A percentile compares a stretch with the other conserved stretches of the same genome.
These are phyloP conservation scores for Hebeloma cylindrosporum DNA, from an alignment of 768 basidiomycete species.

Conservation along the genomic window DNA sequence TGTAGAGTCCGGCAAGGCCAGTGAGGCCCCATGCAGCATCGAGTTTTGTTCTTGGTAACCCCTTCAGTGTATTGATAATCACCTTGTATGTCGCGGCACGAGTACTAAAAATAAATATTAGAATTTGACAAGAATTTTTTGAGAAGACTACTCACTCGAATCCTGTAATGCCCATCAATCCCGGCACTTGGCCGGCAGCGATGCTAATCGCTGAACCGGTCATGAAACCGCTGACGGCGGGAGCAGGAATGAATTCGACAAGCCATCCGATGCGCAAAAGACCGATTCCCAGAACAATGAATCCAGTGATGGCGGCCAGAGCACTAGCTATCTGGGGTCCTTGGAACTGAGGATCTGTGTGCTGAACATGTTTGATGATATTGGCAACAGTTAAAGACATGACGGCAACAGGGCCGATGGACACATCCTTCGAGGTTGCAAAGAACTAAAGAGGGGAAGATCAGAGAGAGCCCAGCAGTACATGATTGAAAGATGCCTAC, in stretches of 20 bases:
- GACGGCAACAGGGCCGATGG: slow-evolving; percentile 98
- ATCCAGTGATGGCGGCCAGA: slow-evolving; percentile 84
- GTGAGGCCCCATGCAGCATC: slow-evolving; percentile 92
- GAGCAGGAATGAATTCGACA: slow-evolving; percentile 89
- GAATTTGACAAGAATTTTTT: not conserved
- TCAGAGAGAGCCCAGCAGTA: slow-evolving; percentile 23
- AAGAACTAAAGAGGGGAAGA: slow-evolving; percentile 59
- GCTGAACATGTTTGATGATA: slow-evolving; percentile 69
- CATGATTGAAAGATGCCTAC: too few relatives aligned
- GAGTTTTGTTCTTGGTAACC: slow-evolving; percentile 63
- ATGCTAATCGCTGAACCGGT: slow-evolving; percentile 97
- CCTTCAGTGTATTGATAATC: slow-evolving; percentile 91
- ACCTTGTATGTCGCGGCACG: slow-evolving; percentile 82
- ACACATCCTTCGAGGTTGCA: slow-evolving; percentile 97
- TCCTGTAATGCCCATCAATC: slow-evolving; percentile 81
- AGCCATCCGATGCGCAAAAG: slow-evolving; percentile 90
- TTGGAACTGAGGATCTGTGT: slow-evolving; percentile 54
- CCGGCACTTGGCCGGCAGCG: slow-evolving; percentile 83
- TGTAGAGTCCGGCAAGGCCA: slow-evolving; percentile 69
- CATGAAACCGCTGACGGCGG: slow-evolving; percentile 91
- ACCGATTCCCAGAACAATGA: slow-evolving; percentile 89
- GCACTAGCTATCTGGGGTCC: slow-evolving; percentile 79
- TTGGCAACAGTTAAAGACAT: slow-evolving; percentile 90
- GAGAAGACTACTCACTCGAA: slow-evolving; percentile 60
- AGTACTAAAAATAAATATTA: slow-evolving; percentile 51